These are phyloP conservation scores for Curvularia verruculosa DNA, from an alignment of 2,329 filamentous ascomycete genomes.

Conservation along the genomic window DNA sequence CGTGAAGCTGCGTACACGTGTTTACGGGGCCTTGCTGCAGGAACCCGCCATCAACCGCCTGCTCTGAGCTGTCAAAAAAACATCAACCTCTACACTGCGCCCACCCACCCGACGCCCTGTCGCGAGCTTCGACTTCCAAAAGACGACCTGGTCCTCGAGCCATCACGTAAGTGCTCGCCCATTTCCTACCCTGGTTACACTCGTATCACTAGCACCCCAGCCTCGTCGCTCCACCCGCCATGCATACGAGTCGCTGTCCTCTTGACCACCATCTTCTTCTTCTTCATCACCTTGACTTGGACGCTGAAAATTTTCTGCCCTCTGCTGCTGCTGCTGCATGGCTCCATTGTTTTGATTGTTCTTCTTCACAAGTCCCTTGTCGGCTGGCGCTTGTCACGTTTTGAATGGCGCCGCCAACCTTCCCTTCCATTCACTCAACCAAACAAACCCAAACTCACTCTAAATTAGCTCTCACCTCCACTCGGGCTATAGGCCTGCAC, in stretches of 20 bases:
- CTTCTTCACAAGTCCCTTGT: slow-evolving; percentile 10
- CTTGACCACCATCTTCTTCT: slow-evolving; percentile 10
- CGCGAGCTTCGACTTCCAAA: neutral
- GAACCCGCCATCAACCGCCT: slow-evolving; percentile 18
- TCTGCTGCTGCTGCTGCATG: neutral
- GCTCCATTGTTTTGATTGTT: slow-evolving; percentile 15
- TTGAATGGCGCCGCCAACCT: neutral
- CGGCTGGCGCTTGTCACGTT: neutral
- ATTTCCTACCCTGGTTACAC: slow-evolving; percentile 14
- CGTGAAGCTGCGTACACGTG: slow-evolving; percentile 36
- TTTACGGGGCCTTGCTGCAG: slow-evolving; percentile 28
- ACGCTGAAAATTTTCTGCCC: slow-evolving; percentile 9
- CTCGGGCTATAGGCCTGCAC: neutral
- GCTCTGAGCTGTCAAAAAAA: slow-evolving; percentile 16
- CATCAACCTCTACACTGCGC: slow-evolving; percentile 13
- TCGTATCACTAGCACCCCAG: slow-evolving; percentile 10
- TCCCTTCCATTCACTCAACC: neutral
- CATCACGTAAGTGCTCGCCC: slow-evolving; percentile 18
- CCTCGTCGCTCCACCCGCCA: slow-evolving; percentile 3
- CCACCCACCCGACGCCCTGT: neutral
- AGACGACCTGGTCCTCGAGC: slow-evolving; percentile 3
- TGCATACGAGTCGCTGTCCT: slow-evolving; percentile 7
- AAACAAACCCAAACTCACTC: slow-evolving; percentile 9
- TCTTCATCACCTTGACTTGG: slow-evolving; percentile 10
- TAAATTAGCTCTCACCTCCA: neutral